These are phyloP conservation scores for Penicillium canescens DNA, from an alignment of 495 filamentous ascomycete genomes.

Conservation along the genomic window DNA sequence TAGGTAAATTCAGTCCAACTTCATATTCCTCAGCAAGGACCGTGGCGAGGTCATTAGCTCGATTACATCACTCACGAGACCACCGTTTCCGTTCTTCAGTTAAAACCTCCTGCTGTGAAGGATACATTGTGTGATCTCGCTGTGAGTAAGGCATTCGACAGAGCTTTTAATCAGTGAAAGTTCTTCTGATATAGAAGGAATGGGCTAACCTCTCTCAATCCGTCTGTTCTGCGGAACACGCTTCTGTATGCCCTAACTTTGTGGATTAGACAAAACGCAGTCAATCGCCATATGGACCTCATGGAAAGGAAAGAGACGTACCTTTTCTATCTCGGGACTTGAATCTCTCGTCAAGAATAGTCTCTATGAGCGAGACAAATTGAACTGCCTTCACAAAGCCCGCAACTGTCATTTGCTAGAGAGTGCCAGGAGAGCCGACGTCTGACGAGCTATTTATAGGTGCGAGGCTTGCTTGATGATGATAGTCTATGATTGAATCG, in stretches of 20 bases:
- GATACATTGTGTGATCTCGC: conserved; percentile 1
- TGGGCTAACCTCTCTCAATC: conserved; percentile 2
- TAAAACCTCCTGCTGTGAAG: conserved; percentile 1
- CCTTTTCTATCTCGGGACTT: conserved; percentile 2
- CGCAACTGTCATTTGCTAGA: neutral
- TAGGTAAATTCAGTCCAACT: conserved; percentile 1
- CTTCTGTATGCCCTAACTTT: neutral
- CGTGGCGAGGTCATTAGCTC: conserved; percentile 3
- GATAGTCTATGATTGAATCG: neutral
- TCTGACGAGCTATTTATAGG: conserved; percentile 1
- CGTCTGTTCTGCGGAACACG: conserved; percentile 4
- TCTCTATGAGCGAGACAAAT: conserved; percentile 2
- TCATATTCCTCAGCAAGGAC: conserved; percentile 4
- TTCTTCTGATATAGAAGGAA: conserved; percentile 7
- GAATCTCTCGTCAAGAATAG: conserved; percentile 1
- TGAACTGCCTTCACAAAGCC: conserved; percentile 1
- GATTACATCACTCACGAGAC: conserved; percentile 1
- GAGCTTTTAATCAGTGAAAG: neutral
- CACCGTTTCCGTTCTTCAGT: conserved; percentile 1
- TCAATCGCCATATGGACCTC: neutral
- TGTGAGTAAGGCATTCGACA: neutral
- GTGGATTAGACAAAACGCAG: neutral
- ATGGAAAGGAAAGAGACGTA: conserved; percentile 2
- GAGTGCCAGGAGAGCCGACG: neutral
- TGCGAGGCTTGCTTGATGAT: neutral